phyloP scores from a whole-genome alignment of 331 rosid species.

The Malus hybrid region DNA sequence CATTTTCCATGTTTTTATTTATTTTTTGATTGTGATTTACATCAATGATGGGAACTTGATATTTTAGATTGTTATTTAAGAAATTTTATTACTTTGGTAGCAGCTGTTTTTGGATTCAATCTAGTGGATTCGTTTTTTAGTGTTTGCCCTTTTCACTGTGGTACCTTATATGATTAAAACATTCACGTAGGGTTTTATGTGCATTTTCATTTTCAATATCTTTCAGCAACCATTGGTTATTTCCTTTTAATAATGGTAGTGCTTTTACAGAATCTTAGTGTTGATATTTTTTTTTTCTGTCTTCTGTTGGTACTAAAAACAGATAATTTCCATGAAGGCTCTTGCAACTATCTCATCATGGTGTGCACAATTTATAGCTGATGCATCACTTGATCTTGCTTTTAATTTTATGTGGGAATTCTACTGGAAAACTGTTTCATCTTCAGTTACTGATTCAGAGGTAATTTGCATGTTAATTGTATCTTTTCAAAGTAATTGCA shows the following conservation, averaged over 20 bases:
- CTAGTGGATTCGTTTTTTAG: neutral
- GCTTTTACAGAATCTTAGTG: neutral
- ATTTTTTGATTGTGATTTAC: neutral
- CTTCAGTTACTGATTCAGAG: slow-evolving; percentile 59
- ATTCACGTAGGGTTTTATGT: neutral
- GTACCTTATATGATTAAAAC: too few relatives aligned
- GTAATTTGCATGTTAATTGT: slow-evolving; percentile 29
- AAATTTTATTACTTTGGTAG: neutral
- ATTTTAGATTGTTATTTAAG: neutral
- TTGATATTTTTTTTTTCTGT: neutral
- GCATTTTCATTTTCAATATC: neutral
- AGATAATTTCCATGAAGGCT: slow-evolving; percentile 69
- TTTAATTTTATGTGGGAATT: slow-evolving; percentile 65
- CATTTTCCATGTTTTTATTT: neutral
- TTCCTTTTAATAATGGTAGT: neutral
- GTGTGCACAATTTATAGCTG: slow-evolving; percentile 42
- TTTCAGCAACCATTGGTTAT: neutral
- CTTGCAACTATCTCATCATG: slow-evolving; percentile 53
- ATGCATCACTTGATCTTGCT: slow-evolving; percentile 32
- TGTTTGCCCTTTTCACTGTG: too few relatives aligned
- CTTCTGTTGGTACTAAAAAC: slow-evolving; percentile 18
- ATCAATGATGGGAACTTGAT: neutral
- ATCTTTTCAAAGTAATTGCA: neutral
- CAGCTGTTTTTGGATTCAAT: neutral
- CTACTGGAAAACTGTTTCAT: slow-evolving; percentile 58